Evolutionary conservation across 345 rosid species (phyloP).

Genomic region (Lagerstroemia speciosa): DNA sequence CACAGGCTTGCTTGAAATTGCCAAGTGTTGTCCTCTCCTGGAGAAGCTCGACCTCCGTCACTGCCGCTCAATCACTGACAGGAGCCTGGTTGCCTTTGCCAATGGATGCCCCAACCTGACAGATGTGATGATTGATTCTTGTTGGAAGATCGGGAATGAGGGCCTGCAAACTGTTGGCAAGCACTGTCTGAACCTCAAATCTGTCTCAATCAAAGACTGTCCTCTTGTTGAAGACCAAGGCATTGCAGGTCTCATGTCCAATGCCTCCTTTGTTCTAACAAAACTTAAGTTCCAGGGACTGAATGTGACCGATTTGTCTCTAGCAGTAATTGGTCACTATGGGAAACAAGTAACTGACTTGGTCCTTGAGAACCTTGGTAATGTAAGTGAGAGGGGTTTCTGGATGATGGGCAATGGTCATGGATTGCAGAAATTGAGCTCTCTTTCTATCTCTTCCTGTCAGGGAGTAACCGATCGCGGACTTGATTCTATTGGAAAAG

Average conservation of each 20-base stretch:
- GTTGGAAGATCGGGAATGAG: conserved; percentile 63
- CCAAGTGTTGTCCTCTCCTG: conserved; percentile 52
- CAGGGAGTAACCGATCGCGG: conserved; percentile 68
- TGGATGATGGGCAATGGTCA: conserved; percentile 93
- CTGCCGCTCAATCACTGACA: conserved; percentile 60
- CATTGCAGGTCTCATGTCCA: conserved; percentile 46
- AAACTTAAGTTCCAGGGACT: conserved; percentile 77
- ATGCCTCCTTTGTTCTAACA: conserved; percentile 31
- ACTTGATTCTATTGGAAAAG: conserved; percentile 68
- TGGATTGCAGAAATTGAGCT: conserved; percentile 68
- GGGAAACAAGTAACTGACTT: conserved; percentile 67
- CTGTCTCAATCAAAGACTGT: conserved; percentile 63
- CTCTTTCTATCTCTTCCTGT: conserved; percentile 57
- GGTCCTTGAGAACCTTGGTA: conserved; percentile 44
- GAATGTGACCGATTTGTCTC: conserved; percentile 77
- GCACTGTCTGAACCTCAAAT: conserved; percentile 43
- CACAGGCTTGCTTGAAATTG: conserved; percentile 63
- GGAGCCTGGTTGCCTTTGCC: conserved; percentile 58
- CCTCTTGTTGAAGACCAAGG: conserved; percentile 87
- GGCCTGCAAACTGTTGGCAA: conserved; percentile 59
- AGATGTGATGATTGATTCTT: conserved; percentile 64
- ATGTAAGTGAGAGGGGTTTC: conserved; percentile 74
- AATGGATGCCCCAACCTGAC: conserved; percentile 58
- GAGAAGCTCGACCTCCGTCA: conserved; percentile 73
- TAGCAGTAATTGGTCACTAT: conserved; percentile 84